These are phyloP conservation scores for Panaeolus papilionaceus DNA, from an alignment of 768 basidiomycete species.

Conservation along the genomic window DNA sequence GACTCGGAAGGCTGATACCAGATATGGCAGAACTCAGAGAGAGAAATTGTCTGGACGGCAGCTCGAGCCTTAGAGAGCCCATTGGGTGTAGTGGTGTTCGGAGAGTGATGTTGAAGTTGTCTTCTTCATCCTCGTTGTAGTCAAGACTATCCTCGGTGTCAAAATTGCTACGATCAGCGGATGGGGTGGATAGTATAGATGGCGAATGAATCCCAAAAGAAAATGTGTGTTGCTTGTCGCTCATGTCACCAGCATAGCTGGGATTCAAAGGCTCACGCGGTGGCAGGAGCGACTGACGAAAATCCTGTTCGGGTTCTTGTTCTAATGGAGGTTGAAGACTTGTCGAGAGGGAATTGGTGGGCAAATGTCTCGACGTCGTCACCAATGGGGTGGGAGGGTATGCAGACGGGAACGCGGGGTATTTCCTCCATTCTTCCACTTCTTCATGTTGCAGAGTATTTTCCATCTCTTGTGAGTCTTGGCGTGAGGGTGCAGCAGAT, in stretches of 20 bases:
- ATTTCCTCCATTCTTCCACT: slow-evolving; percentile 74
- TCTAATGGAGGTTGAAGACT: slow-evolving; percentile 40
- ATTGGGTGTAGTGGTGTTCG: slow-evolving; percentile 58
- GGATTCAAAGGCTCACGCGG: slow-evolving; percentile 64
- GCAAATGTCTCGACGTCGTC: slow-evolving; percentile 35
- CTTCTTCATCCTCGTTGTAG: slow-evolving; percentile 55
- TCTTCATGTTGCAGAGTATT: slow-evolving; percentile 33
- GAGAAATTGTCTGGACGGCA: slow-evolving; percentile 24
- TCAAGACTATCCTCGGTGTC: slow-evolving; percentile 39
- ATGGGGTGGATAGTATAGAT: slow-evolving; percentile 14
- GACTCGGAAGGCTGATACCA: slow-evolving; percentile 34
- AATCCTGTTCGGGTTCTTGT: slow-evolving; percentile 62
- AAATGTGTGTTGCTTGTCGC: slow-evolving; percentile 51
- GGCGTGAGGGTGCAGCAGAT: background rate
- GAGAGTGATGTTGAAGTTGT: slow-evolving; percentile 70
- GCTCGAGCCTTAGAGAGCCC: slow-evolving; percentile 30
- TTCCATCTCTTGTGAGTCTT: background rate
- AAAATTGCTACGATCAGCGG: slow-evolving; percentile 29
- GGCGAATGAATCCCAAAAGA: slow-evolving; percentile 43
- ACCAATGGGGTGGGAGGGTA: slow-evolving; percentile 75
- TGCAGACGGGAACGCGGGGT: slow-evolving; percentile 78
- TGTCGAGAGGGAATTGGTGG: slow-evolving; percentile 34
- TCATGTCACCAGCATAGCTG: slow-evolving; percentile 64
- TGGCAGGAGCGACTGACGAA: slow-evolving; percentile 73
- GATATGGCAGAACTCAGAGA: slow-evolving; percentile 26